phyloP scores from a whole-genome alignment of 1,284 basidiomycete genomes.

The Pholiota adiposa region DNA sequence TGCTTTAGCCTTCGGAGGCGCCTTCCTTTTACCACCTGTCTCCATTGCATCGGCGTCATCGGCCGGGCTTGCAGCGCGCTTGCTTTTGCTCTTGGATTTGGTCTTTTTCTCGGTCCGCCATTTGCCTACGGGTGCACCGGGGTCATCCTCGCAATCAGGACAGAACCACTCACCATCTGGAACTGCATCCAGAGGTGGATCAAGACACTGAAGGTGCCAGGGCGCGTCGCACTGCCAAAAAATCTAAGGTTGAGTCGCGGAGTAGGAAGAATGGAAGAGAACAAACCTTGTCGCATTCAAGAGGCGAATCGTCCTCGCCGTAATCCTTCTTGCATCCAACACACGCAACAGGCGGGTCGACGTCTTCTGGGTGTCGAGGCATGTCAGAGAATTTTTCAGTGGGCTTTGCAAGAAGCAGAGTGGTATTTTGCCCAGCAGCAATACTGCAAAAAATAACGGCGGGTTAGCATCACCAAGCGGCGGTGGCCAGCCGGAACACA shows the following conservation, averaged over 20 bases:
- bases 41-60: slow-evolving; percentile 22
- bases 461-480: not conserved
- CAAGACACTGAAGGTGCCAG: slow-evolving; percentile 84
- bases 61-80: slow-evolving; percentile 19
- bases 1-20: slow-evolving; percentile 18
- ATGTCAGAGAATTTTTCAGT: slow-evolving; percentile 73
- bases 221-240: slow-evolving; percentile 80
- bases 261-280: not conserved
- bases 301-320: slow-evolving; percentile 66
- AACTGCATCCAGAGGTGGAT: slow-evolving; percentile 74
- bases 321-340: slow-evolving; percentile 72
- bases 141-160: slow-evolving; percentile 59
- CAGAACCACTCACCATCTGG: slow-evolving; percentile 97
- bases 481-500: no score
- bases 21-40: slow-evolving; percentile 34
- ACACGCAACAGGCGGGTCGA: slow-evolving; percentile 74
- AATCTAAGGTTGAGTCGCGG: slow-evolving; percentile 5
- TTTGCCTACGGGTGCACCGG: slow-evolving; percentile 46
- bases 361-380: slow-evolving; percentile 73
- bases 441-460: slow-evolving; percentile 51
- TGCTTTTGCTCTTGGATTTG: slow-evolving; percentile 30
- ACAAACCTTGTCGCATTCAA: slow-evolving; percentile 87
- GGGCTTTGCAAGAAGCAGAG: slow-evolving; percentile 78
- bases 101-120: slow-evolving; percentile 33
- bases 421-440: slow-evolving; percentile 85